Evolutionary conservation across 2,329 filamentous ascomycete genomes (phyloP), one percentile per base, ranked within the genome.

Genomic region (Ascocoryne sarcoides): DNA sequence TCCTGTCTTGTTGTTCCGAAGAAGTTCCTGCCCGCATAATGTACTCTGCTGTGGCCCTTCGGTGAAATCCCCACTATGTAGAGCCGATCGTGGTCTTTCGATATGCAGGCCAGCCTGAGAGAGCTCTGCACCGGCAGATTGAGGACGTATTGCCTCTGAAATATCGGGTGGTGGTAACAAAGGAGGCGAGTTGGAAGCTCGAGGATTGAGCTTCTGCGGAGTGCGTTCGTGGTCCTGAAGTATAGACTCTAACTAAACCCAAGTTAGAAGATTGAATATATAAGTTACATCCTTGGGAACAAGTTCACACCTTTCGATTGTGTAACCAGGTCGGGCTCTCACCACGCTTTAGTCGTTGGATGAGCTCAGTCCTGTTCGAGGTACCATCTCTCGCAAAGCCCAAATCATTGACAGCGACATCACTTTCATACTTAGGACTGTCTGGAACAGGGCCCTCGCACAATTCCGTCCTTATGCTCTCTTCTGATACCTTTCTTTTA

Each of bases 321-420:
- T 78, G 74, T 29, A 80, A 68, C 85, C 85, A 92, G 4, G 77
- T 76, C 28, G 84, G 81, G 55, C 77, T 83, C 62, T 88, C 79
- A 21, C 78, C 79, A 60, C 75, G 77, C 65, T 95, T 95, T 50
- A 95, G 71, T 49, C 81, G 75, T 62, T 88, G 76, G 42, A 96
- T 95, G 53, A 95, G 67, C 61, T 89, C 82, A 42, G 78, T 77
- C 48, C 89, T 75, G 59, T 87, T 79, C 14, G 69, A 70, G 21
- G 46, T 54, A 35, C 40, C 48, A 45, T 47, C 41, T 28, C 34
- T 42, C 19, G 47, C 37, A 35, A 49, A 53, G 23, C 47, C 36
- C 40, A 50, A 41, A n/a, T n/a, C 42, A 10, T 40, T 18, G 8
- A 36, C 23, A 39, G 44, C 37, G 40, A 36, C 19, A 18, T 5